Evolutionary conservation across 176 grass and related monocot genomes (phyloP), one percentile per base, ranked within the genome.

Genomic region (Carex cristatella): DNA sequence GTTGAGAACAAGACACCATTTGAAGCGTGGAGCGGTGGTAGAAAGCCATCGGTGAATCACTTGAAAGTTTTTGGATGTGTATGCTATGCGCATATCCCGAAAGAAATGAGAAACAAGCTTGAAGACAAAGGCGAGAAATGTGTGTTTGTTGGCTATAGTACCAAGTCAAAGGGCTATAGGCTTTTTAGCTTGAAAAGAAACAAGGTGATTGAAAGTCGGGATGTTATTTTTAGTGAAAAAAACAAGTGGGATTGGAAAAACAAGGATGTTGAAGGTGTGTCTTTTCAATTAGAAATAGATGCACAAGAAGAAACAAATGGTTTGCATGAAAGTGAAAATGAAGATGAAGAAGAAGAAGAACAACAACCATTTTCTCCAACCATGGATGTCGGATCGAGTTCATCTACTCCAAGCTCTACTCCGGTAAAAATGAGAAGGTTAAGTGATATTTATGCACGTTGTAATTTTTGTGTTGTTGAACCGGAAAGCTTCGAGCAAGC

Each of bases 221-320:
- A 86, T 86, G 63, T 81, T 13, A 69, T 68, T 14, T 81, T 86
- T 35, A 4, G 53, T 64, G 71, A n/a, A n/a, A 86, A 55, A 61
- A 86, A 32, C 1, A 65, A 33, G 27, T 86, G 60, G 76, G 30
- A 61, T 59, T 85, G 7, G 27, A 76, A 61, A 37, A 14, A 6
- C n/a, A n/a, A n/a, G 32, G 2, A 35, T 12, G 35, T 58, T 0
- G 66, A 35, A 48, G 7, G 4, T 44, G n/a, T 73, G 61, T 5
- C 9, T 32, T 59, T 84, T 1, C 33, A 1, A 35, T 35, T 35
- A 35, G 3, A 35, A 35, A 35, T 35, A 2, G 33, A 35, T 35
- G 33, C 33, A 35, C 33, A 35, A 35, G 33, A 35, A 35, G 33
- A 35, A 35, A 0, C 16, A 28, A 55, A 6, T 79, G n/a, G 0